Conservation (phyloP, 2,329 filamentous ascomycete genomes). For the Botrytis squamosa region DNA sequence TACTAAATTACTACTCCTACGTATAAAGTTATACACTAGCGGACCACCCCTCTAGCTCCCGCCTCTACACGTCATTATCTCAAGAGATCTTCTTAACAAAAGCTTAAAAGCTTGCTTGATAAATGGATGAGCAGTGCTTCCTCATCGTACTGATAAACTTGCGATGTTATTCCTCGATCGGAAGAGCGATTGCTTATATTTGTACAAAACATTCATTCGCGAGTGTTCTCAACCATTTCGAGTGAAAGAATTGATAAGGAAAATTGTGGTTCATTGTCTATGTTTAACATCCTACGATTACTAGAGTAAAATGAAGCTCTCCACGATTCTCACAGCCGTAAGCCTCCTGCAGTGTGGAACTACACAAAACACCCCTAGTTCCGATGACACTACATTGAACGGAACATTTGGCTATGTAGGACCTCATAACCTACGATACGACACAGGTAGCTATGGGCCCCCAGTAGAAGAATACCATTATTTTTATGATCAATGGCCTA, state of each 20-base stretch:
- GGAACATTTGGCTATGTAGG: conserved; percentile 23
- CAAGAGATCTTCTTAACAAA: not conserved
- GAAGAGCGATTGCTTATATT: not conserved
- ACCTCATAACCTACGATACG: conserved; percentile 41
- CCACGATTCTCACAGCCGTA: not conserved
- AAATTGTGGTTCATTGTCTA: not conserved
- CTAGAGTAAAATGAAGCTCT: not conserved
- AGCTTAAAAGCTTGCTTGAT: not conserved
- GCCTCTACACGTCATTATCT: not conserved
- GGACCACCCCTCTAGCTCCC: not conserved
- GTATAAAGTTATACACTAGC: not conserved
- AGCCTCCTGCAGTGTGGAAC: not conserved
- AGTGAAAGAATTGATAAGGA: not conserved
- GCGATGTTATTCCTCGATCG: not conserved
- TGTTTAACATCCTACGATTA: not conserved
- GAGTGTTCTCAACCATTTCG: not conserved
- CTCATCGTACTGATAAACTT: not conserved
- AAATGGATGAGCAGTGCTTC: not conserved
- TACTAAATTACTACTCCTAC: not conserved
- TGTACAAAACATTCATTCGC: not conserved
- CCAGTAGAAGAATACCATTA: conserved; percentile 50
- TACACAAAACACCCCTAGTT: conserved; percentile 19
- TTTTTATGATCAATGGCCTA: conserved; percentile 49
- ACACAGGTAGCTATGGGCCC: conserved; percentile 41
- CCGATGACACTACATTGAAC: conserved; percentile 18